Evolutionary conservation across 805 yeast genomes (phyloP), one percentile per base, ranked within the genome.

Genomic region (Teunomyces gatunensis): DNA sequence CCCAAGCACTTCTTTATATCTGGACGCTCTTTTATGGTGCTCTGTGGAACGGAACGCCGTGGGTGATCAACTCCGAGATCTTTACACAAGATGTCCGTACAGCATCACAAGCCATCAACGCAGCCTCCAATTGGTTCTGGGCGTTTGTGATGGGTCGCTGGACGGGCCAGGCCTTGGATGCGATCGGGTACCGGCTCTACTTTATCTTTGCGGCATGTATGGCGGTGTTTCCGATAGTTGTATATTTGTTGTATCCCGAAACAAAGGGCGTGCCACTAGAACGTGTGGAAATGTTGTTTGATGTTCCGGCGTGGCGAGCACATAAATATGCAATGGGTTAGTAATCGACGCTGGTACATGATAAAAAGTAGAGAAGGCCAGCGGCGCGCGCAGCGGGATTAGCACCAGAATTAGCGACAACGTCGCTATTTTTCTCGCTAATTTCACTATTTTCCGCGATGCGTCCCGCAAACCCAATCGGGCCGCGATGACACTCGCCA

Each of bases 401-500:
- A 2, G 17, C 17, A 4, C 3, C 23, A 4, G 5, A 2, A 1
- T 4, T 21, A 2, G 25, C 25, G 25, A 21, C 25, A 21, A 21
- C 25, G 25, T 21, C 25, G 25, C 7, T 21, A 21, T 21, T 21
- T 21, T 21, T 21, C 25, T 21, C 25, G 25, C 25, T 21, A 21
- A 1, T 3, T 6, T 21, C 3, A 21, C 23, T 21, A 7, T 7
- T 7, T 6, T 6, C 25, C 6, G 5, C 7, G 9, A 7, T 7
- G 25, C 25, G 25, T 7, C 77, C 84, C 25, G 81, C 89, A 67
- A 77, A 83, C 17, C 95, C 95, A 15, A 87, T 56, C 0, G 92
- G 92, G 0, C 95, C 95, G 48, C 75, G 72, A 54, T 86, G 91
- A 66, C 95, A 87, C 50, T 84, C 90, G 4, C 89, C 80, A 61